phyloP scores from a whole-genome alignment of 202 grass and related monocot genomes.

The Setaria italica region DNA sequence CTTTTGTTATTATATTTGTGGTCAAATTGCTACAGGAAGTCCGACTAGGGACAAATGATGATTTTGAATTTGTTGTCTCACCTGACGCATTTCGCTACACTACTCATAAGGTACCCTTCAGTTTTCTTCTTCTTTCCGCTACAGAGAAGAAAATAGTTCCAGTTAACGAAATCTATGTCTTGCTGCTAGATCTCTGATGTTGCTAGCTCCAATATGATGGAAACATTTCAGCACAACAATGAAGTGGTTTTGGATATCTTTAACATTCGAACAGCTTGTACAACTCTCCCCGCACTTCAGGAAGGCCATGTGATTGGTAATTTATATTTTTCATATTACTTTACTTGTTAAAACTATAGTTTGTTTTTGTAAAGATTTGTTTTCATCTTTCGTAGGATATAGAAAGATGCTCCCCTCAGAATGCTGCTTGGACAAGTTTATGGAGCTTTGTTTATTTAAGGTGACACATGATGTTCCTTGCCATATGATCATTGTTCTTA shows the following conservation, averaged over 20 bases:
- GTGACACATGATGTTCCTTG: conserved; percentile 43
- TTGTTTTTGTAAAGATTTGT: conserved; percentile 25
- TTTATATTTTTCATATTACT: conserved; percentile 25
- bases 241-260: conserved; percentile 55
- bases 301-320: conserved; percentile 81
- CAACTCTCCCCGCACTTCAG: conserved; percentile 70
- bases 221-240: conserved; percentile 48
- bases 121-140: conserved; percentile 1
- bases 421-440: conserved; percentile 64
- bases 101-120: conserved; percentile 59
- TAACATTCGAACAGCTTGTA: conserved; percentile 57
- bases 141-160: conserved; percentile 24
- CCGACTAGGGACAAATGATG: conserved; percentile 59
- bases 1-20: conserved; percentile 26
- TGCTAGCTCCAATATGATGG: conserved; percentile 49
- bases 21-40: conserved; percentile 63
- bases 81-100: conserved; percentile 74
- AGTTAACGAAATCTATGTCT: not conserved
- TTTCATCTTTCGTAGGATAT: conserved; percentile 55
- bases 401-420: conserved; percentile 65
- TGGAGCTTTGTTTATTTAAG: conserved; percentile 76
- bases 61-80: conserved; percentile 74
- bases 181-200: conserved; percentile 68
- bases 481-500: conserved; percentile 16
- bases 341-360: conserved; percentile 7